phyloP scores from a whole-genome alignment of 2,329 filamentous ascomycete genomes.

The Biscogniauxia sp. region DNA sequence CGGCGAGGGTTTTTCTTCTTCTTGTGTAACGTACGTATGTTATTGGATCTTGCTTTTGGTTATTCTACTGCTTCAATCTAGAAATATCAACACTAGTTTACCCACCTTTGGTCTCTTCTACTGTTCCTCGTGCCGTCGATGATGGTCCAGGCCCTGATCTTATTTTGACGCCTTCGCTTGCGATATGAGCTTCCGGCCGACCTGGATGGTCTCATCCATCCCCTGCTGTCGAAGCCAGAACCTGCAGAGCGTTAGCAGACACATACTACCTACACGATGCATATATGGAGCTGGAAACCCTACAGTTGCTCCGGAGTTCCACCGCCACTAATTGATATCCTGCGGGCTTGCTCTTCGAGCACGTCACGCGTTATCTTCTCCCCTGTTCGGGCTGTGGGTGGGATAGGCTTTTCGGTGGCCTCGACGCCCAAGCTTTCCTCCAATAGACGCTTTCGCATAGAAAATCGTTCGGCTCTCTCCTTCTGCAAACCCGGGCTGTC shows the following conservation, averaged over 20 bases:
- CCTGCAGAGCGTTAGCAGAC: slow-evolving; percentile 34
- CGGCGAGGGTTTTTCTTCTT: not conserved
- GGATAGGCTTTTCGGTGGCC: slow-evolving; percentile 46
- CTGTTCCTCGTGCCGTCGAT: not conserved
- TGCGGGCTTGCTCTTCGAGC: slow-evolving; percentile 62
- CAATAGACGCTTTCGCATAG: slow-evolving; percentile 76
- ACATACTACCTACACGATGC: not conserved
- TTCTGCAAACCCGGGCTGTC: slow-evolving; percentile 85
- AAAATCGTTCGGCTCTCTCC: slow-evolving; percentile 76
- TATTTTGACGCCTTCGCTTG: slow-evolving; percentile 31
- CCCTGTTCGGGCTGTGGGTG: slow-evolving; percentile 47
- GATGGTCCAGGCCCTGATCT: slow-evolving; percentile 17
- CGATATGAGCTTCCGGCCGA: slow-evolving; percentile 55
- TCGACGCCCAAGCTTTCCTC: slow-evolving; percentile 67
- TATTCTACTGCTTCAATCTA: slow-evolving; percentile 2
- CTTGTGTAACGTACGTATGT: not conserved
- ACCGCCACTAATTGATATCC: slow-evolving; percentile 47
- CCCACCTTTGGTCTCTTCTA: slow-evolving; percentile 1
- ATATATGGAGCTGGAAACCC: slow-evolving; percentile 22
- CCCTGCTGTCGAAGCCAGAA: slow-evolving; percentile 64
- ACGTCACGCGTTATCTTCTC: slow-evolving; percentile 64
- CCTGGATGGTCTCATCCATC: slow-evolving; percentile 54
- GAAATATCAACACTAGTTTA: slow-evolving; percentile 2
- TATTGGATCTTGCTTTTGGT: not conserved
- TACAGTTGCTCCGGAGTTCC: slow-evolving; percentile 52